Percentiles rank a stretch among this genome's conserved stretches.
These are phyloP conservation scores for Cutaneotrichosporon curvatum DNA, from an alignment of 1,284 basidiomycete species.

Conservation along the genomic window DNA sequence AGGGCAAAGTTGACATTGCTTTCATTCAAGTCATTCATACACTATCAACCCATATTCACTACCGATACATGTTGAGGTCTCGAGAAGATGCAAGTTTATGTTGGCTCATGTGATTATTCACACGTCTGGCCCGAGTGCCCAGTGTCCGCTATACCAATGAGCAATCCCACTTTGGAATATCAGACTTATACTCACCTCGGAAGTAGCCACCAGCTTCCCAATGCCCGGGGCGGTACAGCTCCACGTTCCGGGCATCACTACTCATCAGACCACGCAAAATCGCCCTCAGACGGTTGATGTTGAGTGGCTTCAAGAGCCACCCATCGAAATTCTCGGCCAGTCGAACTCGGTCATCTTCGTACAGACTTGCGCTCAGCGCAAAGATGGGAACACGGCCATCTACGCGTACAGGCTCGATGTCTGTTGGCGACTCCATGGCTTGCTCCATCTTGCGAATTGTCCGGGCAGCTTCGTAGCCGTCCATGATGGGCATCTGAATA, in stretches of 20 bases:
- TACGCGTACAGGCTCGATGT: constrained; percentile 42
- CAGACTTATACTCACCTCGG: constrained; percentile 16
- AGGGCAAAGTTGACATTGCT: too few relatives aligned
- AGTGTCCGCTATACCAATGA: too few relatives aligned
- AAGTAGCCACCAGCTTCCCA: constrained; percentile 72
- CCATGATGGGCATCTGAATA: constrained; percentile 80
- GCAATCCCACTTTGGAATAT: too few relatives aligned
- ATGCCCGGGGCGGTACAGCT: constrained; percentile 57
- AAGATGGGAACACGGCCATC: constrained; percentile 73
- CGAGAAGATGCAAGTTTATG: too few relatives aligned
- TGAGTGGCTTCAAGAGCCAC: constrained; percentile 80
- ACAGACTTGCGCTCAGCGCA: constrained; percentile 71
- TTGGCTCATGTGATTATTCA: too few relatives aligned
- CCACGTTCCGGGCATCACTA: constrained; percentile 50
- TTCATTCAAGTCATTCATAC: too few relatives aligned
- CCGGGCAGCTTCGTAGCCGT: constrained; percentile 66
- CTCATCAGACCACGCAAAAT: constrained; percentile 60
- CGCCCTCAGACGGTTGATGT: constrained; percentile 61
- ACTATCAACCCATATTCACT: too few relatives aligned
- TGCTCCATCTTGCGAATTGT: constrained; percentile 61
- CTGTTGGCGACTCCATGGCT: constrained; percentile 8
- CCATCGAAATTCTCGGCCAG: constrained; percentile 67
- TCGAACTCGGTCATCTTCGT: constrained; percentile 57
- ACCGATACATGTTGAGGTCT: too few relatives aligned
- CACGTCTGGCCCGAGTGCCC: too few relatives aligned